Conservation (phyloP, 2,329 filamentous ascomycete genomes). For the Penicillium sp. region DNA sequence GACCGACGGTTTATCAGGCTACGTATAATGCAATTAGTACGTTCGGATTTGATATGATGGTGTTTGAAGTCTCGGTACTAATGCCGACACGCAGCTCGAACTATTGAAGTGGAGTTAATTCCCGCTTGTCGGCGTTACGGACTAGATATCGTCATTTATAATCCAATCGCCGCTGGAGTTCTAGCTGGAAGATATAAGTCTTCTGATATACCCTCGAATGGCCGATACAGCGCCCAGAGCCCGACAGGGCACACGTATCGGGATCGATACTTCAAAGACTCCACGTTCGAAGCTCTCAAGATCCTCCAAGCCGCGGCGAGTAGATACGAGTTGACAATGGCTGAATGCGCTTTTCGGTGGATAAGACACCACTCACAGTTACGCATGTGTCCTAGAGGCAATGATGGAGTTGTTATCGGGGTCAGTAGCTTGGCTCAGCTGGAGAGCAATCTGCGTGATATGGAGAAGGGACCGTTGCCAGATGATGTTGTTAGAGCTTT, state of each 20-base stretch:
- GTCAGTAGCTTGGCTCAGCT: constrained; percentile 39
- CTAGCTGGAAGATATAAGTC: constrained; percentile 13
- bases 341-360: constrained; percentile 15
- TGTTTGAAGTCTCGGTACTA: background rate
- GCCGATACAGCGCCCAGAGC: constrained; percentile 7
- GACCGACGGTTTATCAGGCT: constrained; percentile 12
- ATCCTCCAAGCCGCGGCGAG: constrained; percentile 7
- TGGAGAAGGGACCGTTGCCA: constrained; percentile 48
- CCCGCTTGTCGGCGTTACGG: constrained; percentile 17
- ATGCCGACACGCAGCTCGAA: background rate
- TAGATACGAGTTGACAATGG: constrained; percentile 14
- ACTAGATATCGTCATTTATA: constrained; percentile 16
- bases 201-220: background rate
- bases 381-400: background rate
- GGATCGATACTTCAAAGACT: constrained; percentile 14
- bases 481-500: constrained; percentile 46
- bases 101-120: constrained; percentile 15
- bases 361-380: constrained; percentile 14
- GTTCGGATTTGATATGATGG: background rate
- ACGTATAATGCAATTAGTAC: constrained; percentile 15
- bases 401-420: constrained; percentile 16
- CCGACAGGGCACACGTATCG: constrained; percentile 10
- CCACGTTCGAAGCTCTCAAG: constrained; percentile 6
- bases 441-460: constrained; percentile 42
- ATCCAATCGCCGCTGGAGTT: constrained; percentile 16